Conservation (phyloP, 805 yeast genomes). For the Zygoascus bituminiphila region DNA sequence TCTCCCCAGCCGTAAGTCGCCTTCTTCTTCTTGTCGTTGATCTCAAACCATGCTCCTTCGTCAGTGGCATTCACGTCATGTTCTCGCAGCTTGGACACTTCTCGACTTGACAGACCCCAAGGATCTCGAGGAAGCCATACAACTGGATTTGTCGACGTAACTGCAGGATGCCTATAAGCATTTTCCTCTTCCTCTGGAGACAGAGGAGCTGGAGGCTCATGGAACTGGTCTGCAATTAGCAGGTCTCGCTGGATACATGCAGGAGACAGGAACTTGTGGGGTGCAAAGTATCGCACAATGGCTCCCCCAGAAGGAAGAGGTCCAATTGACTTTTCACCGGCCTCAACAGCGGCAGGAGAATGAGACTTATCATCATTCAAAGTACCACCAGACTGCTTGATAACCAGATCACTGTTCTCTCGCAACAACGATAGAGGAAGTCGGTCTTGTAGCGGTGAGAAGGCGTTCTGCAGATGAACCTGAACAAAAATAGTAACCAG, state of each 20-base stretch:
- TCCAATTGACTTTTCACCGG: not conserved
- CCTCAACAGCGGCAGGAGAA: constrained; percentile 3
- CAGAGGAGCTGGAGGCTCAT: constrained; percentile 20
- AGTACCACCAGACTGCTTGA: constrained; percentile 2
- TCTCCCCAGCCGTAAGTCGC: constrained; percentile 38
- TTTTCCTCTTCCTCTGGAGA: constrained; percentile 41
- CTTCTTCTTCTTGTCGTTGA: constrained; percentile 29
- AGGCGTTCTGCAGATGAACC: constrained; percentile 53
- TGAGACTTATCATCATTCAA: not conserved
- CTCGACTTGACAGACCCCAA: constrained; percentile 63
- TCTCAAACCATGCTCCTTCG: constrained; percentile 51
- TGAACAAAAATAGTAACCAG: constrained; percentile 65
- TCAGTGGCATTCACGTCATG: constrained; percentile 57
- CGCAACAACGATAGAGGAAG: constrained; percentile 31
- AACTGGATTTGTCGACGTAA: constrained; percentile 57
- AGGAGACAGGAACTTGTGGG: constrained; percentile 44
- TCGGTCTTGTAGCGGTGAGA: constrained; percentile 44
- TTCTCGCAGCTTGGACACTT: constrained; percentile 45
- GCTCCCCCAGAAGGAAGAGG: constrained; percentile 9
- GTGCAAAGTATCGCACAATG: constrained; percentile 44
- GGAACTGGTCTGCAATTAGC: constrained; percentile 25
- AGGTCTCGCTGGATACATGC: constrained; percentile 21
- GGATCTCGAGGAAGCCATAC: constrained; percentile 92
- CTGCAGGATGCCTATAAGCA: constrained; percentile 74
- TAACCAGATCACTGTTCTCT: constrained; percentile 4